Conservation (phyloP, 495 filamentous ascomycete species). For the Aspergillus nidulans region DNA sequence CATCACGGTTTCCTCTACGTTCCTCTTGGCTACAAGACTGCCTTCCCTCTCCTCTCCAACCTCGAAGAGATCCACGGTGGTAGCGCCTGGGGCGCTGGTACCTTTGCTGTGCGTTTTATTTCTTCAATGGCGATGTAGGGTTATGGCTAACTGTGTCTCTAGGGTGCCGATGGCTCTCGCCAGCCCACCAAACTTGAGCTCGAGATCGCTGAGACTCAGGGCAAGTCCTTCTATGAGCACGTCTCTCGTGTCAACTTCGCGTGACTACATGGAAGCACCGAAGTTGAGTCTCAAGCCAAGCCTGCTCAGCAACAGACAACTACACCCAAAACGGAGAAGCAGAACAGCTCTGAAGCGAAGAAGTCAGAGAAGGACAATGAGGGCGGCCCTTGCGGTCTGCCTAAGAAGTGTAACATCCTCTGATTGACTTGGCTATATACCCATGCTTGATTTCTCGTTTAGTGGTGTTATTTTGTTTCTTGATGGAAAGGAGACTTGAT, state of each 20-base stretch:
- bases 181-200: conserved; percentile 72
- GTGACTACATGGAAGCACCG: conserved; percentile 73
- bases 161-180: conserved; percentile 70
- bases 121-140: not conserved
- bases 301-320: conserved; percentile 23
- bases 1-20: conserved; percentile 97
- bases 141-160: conserved; percentile 13
- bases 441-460: conserved; percentile 9
- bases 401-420: conserved; percentile 60
- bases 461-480: conserved; percentile 11
- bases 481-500: conserved; percentile 10
- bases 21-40: conserved; percentile 84
- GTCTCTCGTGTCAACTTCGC: conserved; percentile 67
- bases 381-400: conserved; percentile 72
- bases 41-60: conserved; percentile 64
- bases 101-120: conserved; percentile 62
- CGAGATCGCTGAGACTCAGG: conserved; percentile 72
- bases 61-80: conserved; percentile 78
- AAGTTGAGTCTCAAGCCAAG: conserved; percentile 31
- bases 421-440: conserved; percentile 29
- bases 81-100: conserved; percentile 89
- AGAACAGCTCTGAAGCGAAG: conserved; percentile 25
- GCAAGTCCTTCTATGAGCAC: conserved; percentile 78
- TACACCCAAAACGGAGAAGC: conserved; percentile 12
- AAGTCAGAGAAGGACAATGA: conserved; percentile 39